phyloP scores from a whole-genome alignment of 2,329 filamentous ascomycete genomes.

The Catunica adiposa region DNA sequence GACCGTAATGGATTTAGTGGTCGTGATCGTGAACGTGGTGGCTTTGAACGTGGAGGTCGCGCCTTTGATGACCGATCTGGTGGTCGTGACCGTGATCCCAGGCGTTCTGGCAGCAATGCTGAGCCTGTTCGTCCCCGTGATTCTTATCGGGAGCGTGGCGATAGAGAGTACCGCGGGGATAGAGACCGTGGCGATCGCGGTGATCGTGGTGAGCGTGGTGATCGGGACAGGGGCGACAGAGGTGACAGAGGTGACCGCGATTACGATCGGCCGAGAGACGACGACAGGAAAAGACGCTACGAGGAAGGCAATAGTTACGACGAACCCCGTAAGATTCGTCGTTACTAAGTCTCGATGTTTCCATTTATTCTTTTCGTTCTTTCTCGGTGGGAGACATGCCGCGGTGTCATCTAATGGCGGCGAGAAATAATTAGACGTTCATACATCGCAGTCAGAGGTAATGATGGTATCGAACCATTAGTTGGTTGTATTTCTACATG shows the following conservation, averaged over 20 bases:
- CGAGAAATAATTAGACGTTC: slow-evolving; percentile 16
- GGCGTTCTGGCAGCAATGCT: slow-evolving; percentile 59
- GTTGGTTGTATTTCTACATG: slow-evolving; percentile 10
- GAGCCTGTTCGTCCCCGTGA: slow-evolving; percentile 47
- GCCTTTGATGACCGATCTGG: slow-evolving; percentile 43
- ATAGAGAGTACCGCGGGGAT: slow-evolving; percentile 20
- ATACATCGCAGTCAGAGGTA: slow-evolving; percentile 18
- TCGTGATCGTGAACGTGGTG: slow-evolving; percentile 32
- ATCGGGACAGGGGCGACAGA: slow-evolving; percentile 18
- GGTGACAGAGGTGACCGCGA: slow-evolving; percentile 23
- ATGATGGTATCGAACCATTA: slow-evolving; percentile 4
- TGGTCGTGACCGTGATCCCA: slow-evolving; percentile 22
- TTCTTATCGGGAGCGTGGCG: slow-evolving; percentile 31
- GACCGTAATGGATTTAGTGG: slow-evolving; percentile 32
- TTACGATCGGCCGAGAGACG: slow-evolving; percentile 39
- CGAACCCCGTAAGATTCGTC: slow-evolving; percentile 51
- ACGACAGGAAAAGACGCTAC: slow-evolving; percentile 47
- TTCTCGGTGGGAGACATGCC: neutral
- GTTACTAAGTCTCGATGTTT: slow-evolving; percentile 31
- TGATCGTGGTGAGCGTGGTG: slow-evolving; percentile 9
- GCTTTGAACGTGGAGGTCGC: slow-evolving; percentile 39
- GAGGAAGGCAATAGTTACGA: slow-evolving; percentile 71
- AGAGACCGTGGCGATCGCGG: slow-evolving; percentile 22
- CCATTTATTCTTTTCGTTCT: neutral
- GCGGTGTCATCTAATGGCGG: neutral